Evolutionary conservation across 1,284 basidiomycete species (phyloP).

Genomic region (Leccinum pseudoinsigne): DNA sequence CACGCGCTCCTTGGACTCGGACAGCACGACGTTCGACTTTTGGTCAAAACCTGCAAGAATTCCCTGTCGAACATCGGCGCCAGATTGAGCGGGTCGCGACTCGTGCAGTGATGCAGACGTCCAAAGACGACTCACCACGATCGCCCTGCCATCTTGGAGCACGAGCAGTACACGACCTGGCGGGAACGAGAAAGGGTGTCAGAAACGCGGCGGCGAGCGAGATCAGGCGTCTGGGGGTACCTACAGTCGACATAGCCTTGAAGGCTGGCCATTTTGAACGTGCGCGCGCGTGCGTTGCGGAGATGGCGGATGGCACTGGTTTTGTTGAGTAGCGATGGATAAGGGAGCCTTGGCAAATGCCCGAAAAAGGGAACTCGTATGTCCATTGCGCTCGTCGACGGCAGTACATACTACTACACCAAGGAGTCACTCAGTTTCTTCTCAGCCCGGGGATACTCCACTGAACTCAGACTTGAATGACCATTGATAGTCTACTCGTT

Average conservation of each 20-base stretch:
- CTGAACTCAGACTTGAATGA: not conserved
- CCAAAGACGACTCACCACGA: constrained; percentile 53
- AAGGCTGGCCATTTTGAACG: constrained; percentile 68
- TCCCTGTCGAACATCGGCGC: constrained; percentile 52
- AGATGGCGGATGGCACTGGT: not conserved
- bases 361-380: not conserved
- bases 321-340: not conserved
- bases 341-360: not conserved
- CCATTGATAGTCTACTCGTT: not conserved
- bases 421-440: not conserved
- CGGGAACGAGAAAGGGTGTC: not conserved
- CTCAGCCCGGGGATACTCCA: not conserved
- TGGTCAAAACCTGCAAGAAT: constrained; percentile 89
- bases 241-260: constrained; percentile 84
- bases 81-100: not conserved
- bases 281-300: constrained; percentile 20
- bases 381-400: no score
- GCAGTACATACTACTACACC: no score
- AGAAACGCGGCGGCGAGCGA: constrained; percentile 2
- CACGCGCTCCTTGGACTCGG: constrained; percentile 88
- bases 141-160: constrained; percentile 73
- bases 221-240: constrained; percentile 25
- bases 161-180: not conserved
- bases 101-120: not conserved
- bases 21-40: constrained; percentile 91